Base-by-base conservation (phyloP, 805 yeast genomes). In the Myxozyma kluyveri region DNA sequence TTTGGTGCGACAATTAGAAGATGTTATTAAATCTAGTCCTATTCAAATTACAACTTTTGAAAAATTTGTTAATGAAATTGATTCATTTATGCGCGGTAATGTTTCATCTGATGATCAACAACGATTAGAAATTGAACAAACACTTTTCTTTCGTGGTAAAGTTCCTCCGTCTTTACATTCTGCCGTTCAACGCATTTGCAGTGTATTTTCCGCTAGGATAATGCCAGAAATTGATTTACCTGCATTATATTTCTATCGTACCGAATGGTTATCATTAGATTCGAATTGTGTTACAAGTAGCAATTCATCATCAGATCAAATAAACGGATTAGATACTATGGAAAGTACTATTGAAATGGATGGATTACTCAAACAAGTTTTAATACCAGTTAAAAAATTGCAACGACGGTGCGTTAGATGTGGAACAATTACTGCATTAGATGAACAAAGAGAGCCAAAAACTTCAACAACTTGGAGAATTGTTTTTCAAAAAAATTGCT, bases 401-500 rank as follows among this genome's bases (percentile, higher is more conserved):
- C 56, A 62, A 6, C 63, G 73, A 60, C 60, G 80, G 37, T 81
- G 86, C 62, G 70, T 75, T 22, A 69, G 84, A 44, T 81, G 86
- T 64, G 83, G 82, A 3, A 71, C 76, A 32, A 69, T 45, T 1
- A 75, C 83, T 0, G 66, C 72, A 18, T 57, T 60, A 47, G 68
- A 66, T 69, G 76, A 41, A 55, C 19, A 71, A 70, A 14, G 56
- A 53, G 26, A 37, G 51, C 26, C 21, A 7, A 47, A 45, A 27
- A 29, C 23, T 57, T 65, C 32, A 55, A 61, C 54, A 48, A 72
- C 48, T 56, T 72, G 88, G 85, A 77, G 84, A 0, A 72, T 80
- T 69, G 82, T 84, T 1, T 83, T 81, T 65, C 89, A 84, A 60
- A 72, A 89, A 55, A 80, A 80, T 23, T 86, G 95, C 67, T 70